These are phyloP conservation scores for Teratosphaeria gauchensis DNA, from an alignment of 2,329 filamentous ascomycete species.

Conservation along the genomic window DNA sequence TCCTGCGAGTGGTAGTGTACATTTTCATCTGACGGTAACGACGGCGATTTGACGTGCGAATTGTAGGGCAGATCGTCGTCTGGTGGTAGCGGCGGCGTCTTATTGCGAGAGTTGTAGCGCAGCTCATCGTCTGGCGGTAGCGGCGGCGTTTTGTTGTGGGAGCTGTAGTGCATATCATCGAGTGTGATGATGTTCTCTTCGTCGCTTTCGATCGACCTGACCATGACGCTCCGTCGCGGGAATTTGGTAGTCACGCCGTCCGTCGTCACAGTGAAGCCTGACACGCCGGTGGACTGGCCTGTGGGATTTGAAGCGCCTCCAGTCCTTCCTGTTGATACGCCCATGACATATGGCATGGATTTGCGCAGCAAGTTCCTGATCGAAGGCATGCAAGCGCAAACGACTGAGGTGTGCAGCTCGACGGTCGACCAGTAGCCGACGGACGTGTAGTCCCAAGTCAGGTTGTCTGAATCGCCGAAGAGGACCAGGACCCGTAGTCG, in stretches of 20 bases:
- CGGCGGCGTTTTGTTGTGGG: not conserved
- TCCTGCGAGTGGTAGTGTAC: too few relatives aligned
- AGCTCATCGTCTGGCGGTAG: not conserved
- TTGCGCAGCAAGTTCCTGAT: conserved; percentile 3
- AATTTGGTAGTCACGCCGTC: not conserved
- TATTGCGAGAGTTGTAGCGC: not conserved
- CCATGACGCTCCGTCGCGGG: not conserved
- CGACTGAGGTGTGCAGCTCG: conserved; percentile 5
- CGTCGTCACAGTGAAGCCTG: not conserved
- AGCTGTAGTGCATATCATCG: not conserved
- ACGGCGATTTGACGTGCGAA: too few relatives aligned
- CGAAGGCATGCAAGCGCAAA: conserved; percentile 10
- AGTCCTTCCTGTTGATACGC: conserved; percentile 1
- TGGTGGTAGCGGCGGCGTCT: not conserved
- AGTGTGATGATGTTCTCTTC: not conserved
- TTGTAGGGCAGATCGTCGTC: too few relatives aligned
- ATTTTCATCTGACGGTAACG: too few relatives aligned
- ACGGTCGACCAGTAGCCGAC: conserved; percentile 7
- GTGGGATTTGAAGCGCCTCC: not conserved
- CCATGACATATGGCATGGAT: conserved; percentile 3
- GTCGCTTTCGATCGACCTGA: not conserved
- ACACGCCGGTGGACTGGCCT: not conserved
- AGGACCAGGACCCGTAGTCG: conserved; percentile 5
- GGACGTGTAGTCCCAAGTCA: conserved; percentile 4
- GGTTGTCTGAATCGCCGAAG: conserved; percentile 6